These are phyloP conservation scores for Wickerhamia fluorescens DNA, from an alignment of 805 yeast species.

Conservation along the genomic window DNA sequence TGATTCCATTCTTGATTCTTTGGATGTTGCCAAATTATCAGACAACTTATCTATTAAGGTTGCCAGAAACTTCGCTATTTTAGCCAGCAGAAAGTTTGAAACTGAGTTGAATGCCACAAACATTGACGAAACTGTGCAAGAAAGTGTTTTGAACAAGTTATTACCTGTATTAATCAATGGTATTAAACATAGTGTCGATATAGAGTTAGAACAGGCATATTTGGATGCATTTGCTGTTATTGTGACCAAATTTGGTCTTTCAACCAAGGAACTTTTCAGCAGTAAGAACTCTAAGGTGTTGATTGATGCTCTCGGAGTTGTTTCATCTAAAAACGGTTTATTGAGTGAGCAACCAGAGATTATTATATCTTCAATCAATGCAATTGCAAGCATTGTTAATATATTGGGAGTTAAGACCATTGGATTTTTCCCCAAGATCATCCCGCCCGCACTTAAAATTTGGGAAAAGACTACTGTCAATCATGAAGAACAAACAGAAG, in stretches of 20 bases:
- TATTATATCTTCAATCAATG: slow-evolving; percentile 64
- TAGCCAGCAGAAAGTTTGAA: slow-evolving; percentile 64
- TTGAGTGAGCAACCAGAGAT: slow-evolving; percentile 52
- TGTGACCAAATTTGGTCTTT: slow-evolving; percentile 52
- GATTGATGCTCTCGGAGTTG: slow-evolving; percentile 40
- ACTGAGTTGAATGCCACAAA: slow-evolving; percentile 46
- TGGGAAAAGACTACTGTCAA: slow-evolving; percentile 35
- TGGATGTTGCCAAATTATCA: slow-evolving; percentile 23
- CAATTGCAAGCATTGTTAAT: slow-evolving; percentile 62
- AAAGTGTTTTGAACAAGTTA: slow-evolving; percentile 44
- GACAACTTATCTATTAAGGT: slow-evolving; percentile 41
- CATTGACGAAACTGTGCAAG: slow-evolving; percentile 38
- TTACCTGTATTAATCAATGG: slow-evolving; percentile 44
- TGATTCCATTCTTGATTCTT: slow-evolving; percentile 43
- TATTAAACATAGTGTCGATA: slow-evolving; percentile 24
- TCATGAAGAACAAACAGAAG: slow-evolving; percentile 15
- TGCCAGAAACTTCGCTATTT: slow-evolving; percentile 53
- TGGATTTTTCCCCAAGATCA: slow-evolving; percentile 76
- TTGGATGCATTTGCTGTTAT: slow-evolving; percentile 61
- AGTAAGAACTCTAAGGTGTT: slow-evolving; percentile 41
- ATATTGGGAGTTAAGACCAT: slow-evolving; percentile 80
- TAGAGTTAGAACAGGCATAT: slow-evolving; percentile 58
- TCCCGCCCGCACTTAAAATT: slow-evolving; percentile 63
- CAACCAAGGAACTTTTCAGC: slow-evolving; percentile 17
- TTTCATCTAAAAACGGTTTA: slow-evolving; percentile 48